phyloP scores from a whole-genome alignment of 169 alveolate genomes.

The Neospora caninum region DNA sequence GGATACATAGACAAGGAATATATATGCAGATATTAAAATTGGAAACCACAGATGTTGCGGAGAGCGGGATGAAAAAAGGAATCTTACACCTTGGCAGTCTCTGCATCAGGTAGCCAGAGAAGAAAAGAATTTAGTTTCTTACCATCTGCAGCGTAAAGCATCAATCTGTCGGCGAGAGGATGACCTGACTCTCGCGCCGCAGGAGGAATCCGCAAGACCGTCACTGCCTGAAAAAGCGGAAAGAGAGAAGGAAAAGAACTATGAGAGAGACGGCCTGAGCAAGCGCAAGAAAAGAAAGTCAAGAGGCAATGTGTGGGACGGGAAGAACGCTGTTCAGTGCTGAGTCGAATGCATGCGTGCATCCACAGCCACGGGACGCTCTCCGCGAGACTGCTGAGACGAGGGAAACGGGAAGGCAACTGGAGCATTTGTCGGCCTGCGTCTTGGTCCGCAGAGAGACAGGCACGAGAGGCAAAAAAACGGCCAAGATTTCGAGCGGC shows the following conservation, averaged over 20 bases:
- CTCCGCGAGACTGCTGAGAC: neutral
- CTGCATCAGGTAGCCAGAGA: too few species aligned
- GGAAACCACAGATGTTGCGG: too few species aligned
- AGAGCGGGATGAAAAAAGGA: too few species aligned
- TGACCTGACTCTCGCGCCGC: neutral
- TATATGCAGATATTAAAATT: too few species aligned
- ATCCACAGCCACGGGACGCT: too few species aligned
- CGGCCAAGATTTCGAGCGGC: too few species aligned
- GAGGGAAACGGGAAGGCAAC: neutral
- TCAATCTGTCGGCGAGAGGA: constrained; percentile 20
- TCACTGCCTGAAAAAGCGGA: neutral
- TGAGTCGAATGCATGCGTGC: too few species aligned
- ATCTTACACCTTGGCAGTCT: too few species aligned
- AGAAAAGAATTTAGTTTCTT: neutral
- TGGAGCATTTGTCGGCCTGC: neutral
- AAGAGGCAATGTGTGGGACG: too few species aligned
- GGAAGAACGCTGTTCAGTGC: too few species aligned
- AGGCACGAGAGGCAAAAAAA: neutral
- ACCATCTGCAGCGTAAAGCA: constrained; percentile 33
- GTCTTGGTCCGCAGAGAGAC: neutral
- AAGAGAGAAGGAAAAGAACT: neutral
- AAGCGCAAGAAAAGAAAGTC: too few species aligned
- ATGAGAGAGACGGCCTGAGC: neutral
- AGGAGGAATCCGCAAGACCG: neutral
- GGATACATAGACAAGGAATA: too few species aligned